Base-by-base conservation (phyloP, 164 flowering plant genomes). In the Piper longum region DNA sequence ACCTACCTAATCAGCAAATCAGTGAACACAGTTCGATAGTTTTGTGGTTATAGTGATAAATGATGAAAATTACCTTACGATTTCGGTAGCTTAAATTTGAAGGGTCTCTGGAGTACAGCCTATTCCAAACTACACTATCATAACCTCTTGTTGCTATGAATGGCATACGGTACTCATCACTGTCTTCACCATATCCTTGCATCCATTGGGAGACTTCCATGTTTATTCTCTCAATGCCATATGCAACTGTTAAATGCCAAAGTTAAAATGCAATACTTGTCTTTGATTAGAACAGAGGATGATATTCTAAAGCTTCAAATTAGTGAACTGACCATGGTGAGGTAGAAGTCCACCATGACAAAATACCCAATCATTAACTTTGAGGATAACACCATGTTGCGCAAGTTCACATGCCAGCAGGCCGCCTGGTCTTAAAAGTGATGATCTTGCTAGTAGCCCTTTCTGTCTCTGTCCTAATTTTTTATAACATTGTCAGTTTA, bases 321-420 rank as follows among this genome's bases (percentile, higher is more conserved):
- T 7, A 57, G 36, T 6, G 16, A 60, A 5, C 42, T 70, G 83
- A 92, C 98, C 98, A 71, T 92, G 98, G 72, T 82, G 93, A 73
- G 98, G 98, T 77, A 92, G 96, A 76, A 92, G 89, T 41, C 97
- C 97, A 18, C 98, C 98, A 64, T 89, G 98, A 80, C 98, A 89
- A 73, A 93, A 89, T 48, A 93, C 75, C 98, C 97, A 93, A 62
- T 93, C 95, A 76, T 89, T 78, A 40, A 93, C 83, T 76, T 82
- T 81, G 68, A 93, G 95, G 61, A 80, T 85, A 71, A 93, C 95
- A 59, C 87, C 69, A 75, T 93, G 91, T 0, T 78, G 75, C 60
- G 96, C 85, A 75, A 93, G 77, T 68, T 93, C 97, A 62, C 87
- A 78, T 65, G 98, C 89, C 76, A 93, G 75, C 62, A 74, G 86